phyloP scores from a whole-genome alignment of 257 asterid species.

The Capsicum chinense region DNA sequence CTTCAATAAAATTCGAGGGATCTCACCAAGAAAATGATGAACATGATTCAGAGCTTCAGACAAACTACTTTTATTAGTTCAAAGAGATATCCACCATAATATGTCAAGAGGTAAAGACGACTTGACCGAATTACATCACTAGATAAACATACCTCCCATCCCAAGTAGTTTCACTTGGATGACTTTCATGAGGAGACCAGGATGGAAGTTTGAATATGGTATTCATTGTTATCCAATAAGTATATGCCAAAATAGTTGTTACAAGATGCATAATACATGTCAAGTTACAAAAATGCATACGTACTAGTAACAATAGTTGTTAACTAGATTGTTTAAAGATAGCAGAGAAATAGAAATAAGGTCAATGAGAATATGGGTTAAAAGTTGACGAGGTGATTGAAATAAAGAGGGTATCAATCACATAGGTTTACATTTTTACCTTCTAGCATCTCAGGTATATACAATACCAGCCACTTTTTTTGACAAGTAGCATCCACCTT shows the following conservation, averaged over 20 bases:
- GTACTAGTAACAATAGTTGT: background rate
- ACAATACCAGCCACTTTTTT: background rate
- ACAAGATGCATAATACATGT: background rate
- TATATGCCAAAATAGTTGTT: background rate
- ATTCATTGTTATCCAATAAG: background rate
- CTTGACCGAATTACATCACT: background rate
- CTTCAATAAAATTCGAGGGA: background rate
- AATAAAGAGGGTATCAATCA: background rate
- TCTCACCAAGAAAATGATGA: constrained; percentile 5
- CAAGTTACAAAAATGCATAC: background rate
- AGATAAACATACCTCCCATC: background rate
- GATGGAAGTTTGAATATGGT: background rate
- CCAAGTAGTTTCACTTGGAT: background rate
- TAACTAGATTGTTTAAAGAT: background rate
- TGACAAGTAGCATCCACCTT: background rate
- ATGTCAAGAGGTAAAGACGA: background rate
- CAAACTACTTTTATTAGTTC: background rate
- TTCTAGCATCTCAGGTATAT: background rate
- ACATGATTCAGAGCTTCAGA: background rate
- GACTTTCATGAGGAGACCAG: constrained; percentile 20
- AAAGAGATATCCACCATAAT: constrained; percentile 7
- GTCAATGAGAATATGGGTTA: constrained; percentile 5
- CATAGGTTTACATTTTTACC: background rate
- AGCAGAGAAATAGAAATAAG: background rate
- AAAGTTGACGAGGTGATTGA: background rate